Conservation (phyloP, 805 yeast species). For the Lipomyces chichibuensis region DNA sequence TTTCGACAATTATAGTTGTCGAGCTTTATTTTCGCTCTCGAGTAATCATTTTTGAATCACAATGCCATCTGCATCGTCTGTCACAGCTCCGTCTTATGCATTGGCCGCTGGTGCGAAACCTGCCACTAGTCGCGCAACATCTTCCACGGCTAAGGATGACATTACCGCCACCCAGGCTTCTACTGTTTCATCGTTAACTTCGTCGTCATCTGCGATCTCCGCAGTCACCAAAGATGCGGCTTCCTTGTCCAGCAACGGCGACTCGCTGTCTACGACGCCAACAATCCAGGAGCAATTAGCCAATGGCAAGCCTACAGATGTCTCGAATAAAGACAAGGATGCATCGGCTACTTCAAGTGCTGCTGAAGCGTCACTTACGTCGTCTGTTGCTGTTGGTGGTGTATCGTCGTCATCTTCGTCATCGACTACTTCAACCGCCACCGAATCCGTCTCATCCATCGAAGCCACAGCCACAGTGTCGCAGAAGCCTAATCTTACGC, state of each 20-base stretch:
- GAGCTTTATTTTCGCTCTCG: neutral
- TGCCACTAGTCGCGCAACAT: slow-evolving; percentile 36
- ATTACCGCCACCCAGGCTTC: neutral
- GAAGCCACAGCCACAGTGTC: slow-evolving; percentile 38
- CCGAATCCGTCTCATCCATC: slow-evolving; percentile 21
- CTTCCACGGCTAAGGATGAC: slow-evolving; percentile 22
- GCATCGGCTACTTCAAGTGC: slow-evolving; percentile 36
- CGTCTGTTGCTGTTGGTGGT: slow-evolving; percentile 14
- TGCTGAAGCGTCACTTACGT: slow-evolving; percentile 3
- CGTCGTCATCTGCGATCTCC: slow-evolving; percentile 19
- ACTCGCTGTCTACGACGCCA: slow-evolving; percentile 38
- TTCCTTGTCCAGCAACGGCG: slow-evolving; percentile 28
- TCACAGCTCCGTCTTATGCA: slow-evolving; percentile 33
- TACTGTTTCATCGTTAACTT: slow-evolving; percentile 5
- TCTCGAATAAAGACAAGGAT: slow-evolving; percentile 36
- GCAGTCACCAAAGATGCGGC: slow-evolving; percentile 23
- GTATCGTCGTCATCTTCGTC: slow-evolving; percentile 10
- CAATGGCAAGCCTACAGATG: slow-evolving; percentile 1
- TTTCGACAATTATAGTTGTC: neutral
- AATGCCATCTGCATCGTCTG: slow-evolving; percentile 28
- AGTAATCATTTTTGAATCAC: neutral
- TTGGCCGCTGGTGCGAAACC: slow-evolving; percentile 38
- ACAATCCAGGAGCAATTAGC: slow-evolving; percentile 3
- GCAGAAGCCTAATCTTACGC: slow-evolving; percentile 51
- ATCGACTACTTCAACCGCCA: slow-evolving; percentile 29